Evolutionary conservation across 495 filamentous ascomycete species (phyloP).

Genomic region (Geoglossum glabrum): DNA sequence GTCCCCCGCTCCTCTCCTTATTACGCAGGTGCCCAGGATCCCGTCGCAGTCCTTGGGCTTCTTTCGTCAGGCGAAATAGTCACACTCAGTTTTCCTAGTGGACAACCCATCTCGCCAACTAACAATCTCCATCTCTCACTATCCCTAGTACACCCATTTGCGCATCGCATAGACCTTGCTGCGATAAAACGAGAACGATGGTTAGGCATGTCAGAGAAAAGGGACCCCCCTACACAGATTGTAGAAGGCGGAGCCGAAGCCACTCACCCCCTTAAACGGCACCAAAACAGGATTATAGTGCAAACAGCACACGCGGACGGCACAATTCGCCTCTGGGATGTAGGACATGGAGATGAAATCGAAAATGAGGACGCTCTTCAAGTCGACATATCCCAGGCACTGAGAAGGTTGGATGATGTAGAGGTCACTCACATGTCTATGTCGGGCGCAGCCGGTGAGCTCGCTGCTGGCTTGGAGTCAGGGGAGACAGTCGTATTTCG

Average conservation of each 20-base stretch:
- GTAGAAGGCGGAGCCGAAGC: conserved; percentile 56
- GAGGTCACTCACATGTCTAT: conserved; percentile 57
- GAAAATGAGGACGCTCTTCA: conserved; percentile 70
- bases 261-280: conserved; percentile 43
- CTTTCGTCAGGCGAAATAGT: conserved; percentile 72
- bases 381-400: conserved; percentile 66
- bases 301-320: conserved; percentile 76
- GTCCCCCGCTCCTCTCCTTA: conserved; percentile 66
- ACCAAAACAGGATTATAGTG: conserved; percentile 61
- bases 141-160: conserved; percentile 71
- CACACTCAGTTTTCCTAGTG: conserved; percentile 77
- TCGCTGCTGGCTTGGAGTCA: conserved; percentile 57
- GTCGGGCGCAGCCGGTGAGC: conserved; percentile 56
- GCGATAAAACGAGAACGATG: conserved; percentile 56
- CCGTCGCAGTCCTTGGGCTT: conserved; percentile 60
- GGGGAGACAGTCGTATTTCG: conserved; percentile 77
- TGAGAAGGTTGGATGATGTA: conserved; percentile 58
- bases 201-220: conserved; percentile 70
- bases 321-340: conserved; percentile 73
- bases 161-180: conserved; percentile 44
- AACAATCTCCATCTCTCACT: conserved; percentile 75
- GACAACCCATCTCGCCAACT: conserved; percentile 73
- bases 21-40: conserved; percentile 74
- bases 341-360: conserved; percentile 75
- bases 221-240: conserved; percentile 51